phyloP scores from a whole-genome alignment of 805 yeast species.

The Saturnispora besseyi region DNA sequence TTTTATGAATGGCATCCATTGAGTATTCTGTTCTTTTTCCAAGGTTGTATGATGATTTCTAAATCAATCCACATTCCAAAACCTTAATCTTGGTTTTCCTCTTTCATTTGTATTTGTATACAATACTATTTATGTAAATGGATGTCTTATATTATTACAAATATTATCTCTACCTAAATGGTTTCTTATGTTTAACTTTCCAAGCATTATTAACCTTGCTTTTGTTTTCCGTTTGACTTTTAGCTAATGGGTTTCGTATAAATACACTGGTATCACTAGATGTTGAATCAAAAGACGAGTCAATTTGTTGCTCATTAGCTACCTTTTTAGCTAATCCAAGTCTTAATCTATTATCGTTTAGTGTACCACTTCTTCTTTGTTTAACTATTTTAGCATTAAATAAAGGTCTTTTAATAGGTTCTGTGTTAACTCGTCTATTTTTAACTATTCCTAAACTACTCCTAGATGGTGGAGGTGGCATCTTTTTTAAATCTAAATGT shows the following conservation, averaged over 20 bases:
- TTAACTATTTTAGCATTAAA: not conserved
- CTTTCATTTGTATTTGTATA: not conserved
- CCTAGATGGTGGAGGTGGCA: conserved; percentile 20
- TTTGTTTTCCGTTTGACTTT: not conserved
- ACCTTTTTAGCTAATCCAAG: conserved; percentile 9
- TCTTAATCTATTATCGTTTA: not conserved
- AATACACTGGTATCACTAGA: conserved; percentile 5
- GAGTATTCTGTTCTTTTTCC: conserved; percentile 52
- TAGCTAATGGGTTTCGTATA: not conserved
- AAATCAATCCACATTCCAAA: conserved; percentile 89
- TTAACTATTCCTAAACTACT: not conserved
- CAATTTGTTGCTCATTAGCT: not conserved
- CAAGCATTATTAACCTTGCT: conserved; percentile 10
- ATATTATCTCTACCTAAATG: conserved; percentile 16
- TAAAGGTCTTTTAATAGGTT: conserved; percentile 3
- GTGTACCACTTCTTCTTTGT: not conserved
- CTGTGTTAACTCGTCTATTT: not conserved
- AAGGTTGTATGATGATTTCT: conserved; percentile 87
- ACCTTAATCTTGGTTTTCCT: conserved; percentile 29
- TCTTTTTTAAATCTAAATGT: conserved; percentile 10
- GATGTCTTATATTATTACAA: not conserved
- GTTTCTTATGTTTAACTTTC: conserved; percentile 21
- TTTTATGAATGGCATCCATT: conserved; percentile 69
- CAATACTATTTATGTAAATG: not conserved
- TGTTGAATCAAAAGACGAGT: conserved; percentile 8